A percentile compares a stretch with the other conserved stretches of the same genome.
Conservation (phyloP, 257 asterid genomes). For the Lavandula angustifolia region DNA sequence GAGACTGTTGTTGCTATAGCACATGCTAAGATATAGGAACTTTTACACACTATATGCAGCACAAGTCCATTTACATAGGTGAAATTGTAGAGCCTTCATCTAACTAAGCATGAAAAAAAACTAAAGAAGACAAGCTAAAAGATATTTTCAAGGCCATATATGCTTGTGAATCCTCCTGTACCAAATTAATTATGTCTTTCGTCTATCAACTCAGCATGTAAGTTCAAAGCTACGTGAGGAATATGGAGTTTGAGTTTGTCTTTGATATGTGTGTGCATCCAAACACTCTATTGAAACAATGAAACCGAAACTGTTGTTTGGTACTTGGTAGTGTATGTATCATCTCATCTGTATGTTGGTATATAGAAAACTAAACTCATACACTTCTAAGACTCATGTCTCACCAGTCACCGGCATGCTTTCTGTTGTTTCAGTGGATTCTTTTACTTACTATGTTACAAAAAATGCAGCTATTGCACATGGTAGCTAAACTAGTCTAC, state of each 20-base stretch:
- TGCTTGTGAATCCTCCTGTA: not conserved
- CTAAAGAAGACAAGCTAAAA: constrained; percentile 75
- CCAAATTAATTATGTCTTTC: not conserved
- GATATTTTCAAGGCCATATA: constrained; percentile 88
- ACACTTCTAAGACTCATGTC: not conserved
- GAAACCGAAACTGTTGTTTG: not conserved
- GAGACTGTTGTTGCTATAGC: constrained; percentile 89
- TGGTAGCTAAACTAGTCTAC: constrained; percentile 27
- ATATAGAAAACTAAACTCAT: constrained; percentile 1
- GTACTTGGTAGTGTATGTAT: constrained; percentile 18
- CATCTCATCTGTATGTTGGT: constrained; percentile 13
- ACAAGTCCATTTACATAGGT: constrained; percentile 50
- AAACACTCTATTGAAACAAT: constrained; percentile 5
- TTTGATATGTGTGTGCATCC: not conserved
- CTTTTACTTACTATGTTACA: constrained; percentile 27
- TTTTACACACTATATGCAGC: constrained; percentile 93
- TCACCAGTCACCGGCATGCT: not conserved
- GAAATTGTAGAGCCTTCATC: constrained; percentile 12
- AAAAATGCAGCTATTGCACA: constrained; percentile 29
- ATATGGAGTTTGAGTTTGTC: constrained; percentile 12
- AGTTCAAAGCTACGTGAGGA: constrained; percentile 13
- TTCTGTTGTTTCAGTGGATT: not conserved
- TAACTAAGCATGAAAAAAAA: constrained; percentile 37
- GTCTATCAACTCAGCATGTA: constrained; percentile 8
- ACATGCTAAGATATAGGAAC: constrained; percentile 89